Percentiles rank a stretch among this genome's conserved stretches.
Evolutionary conservation across 305 asterid genomes (phyloP).

Genomic region (Petunia hybrid): DNA sequence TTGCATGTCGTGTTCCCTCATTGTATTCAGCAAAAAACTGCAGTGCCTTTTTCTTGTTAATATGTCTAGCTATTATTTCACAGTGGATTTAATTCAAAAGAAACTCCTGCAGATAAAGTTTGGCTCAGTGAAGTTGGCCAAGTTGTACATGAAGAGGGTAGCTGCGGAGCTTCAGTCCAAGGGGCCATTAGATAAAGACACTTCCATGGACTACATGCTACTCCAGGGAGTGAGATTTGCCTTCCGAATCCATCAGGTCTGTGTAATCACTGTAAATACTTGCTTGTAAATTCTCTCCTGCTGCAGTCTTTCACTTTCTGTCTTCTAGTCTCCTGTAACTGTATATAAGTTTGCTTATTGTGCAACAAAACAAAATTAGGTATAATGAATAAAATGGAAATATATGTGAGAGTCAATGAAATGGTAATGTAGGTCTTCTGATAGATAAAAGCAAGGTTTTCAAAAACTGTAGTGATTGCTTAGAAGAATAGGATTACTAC

Average conservation of each 20-base stretch:
- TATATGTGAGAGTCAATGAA: too few species aligned
- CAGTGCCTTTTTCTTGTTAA: neutral
- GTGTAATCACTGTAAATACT: conserved; percentile 28
- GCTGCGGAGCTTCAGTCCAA: conserved; percentile 83
- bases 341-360: neutral
- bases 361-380: neutral
- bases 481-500: neutral
- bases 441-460: neutral
- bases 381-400: neutral
- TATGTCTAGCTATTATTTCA: neutral
- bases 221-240: conserved; percentile 98
- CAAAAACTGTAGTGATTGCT: neutral
- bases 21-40: neutral
- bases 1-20: neutral
- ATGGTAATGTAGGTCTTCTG: neutral
- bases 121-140: conserved; percentile 86
- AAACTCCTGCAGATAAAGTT: conserved; percentile 72
- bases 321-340: neutral
- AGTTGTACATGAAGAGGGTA: conserved; percentile 89
- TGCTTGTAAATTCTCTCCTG: neutral
- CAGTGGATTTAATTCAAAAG: neutral
- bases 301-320: conserved; percentile 1
- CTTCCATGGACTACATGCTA: conserved; percentile 89
- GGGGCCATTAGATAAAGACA: conserved; percentile 81
- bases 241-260: conserved; percentile 94